Conservation (phyloP, 2,329 filamentous ascomycete genomes). For the Pseudofabraea citricarpa region DNA sequence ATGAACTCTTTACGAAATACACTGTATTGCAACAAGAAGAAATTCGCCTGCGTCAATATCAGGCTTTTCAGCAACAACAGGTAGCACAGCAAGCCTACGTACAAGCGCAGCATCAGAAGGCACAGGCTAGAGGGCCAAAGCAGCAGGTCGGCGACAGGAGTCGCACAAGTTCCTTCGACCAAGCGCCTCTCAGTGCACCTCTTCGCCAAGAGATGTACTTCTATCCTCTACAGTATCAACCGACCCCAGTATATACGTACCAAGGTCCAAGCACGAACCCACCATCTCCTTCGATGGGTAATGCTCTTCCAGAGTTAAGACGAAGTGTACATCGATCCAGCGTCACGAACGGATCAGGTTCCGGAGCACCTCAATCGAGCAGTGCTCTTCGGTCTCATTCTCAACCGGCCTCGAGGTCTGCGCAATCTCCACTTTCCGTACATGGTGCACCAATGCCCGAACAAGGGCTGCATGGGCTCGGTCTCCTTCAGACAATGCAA, state of each 20-base stretch:
- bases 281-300: conserved; percentile 46
- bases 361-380: conserved; percentile 36
- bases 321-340: conserved; percentile 52
- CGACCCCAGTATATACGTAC: conserved; percentile 42
- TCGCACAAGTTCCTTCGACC: conserved; percentile 60
- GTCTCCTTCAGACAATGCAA: conserved; percentile 20
- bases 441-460: conserved; percentile 32
- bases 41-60: conserved; percentile 40
- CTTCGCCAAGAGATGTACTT: conserved; percentile 52
- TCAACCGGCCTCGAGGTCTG: conserved; percentile 50
- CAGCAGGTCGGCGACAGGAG: conserved; percentile 43
- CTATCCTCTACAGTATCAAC: conserved; percentile 38
- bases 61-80: conserved; percentile 39
- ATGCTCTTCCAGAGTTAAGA: conserved; percentile 46
- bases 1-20: conserved; percentile 30
- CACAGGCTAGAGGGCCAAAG: conserved; percentile 27
- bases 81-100: conserved; percentile 35
- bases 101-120: conserved; percentile 31
- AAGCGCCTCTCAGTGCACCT: conserved; percentile 53
- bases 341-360: conserved; percentile 42
- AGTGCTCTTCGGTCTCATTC: conserved; percentile 61
- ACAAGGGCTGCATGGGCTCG: conserved; percentile 28
- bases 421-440: conserved; percentile 28
- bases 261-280: conserved; percentile 49
- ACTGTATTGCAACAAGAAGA: conserved; percentile 38